Percentiles rank a stretch among this genome's conserved stretches.
Conservation (phyloP, 371 early-diverging fungal genomes). For the Syncephalastrum sp. region DNA sequence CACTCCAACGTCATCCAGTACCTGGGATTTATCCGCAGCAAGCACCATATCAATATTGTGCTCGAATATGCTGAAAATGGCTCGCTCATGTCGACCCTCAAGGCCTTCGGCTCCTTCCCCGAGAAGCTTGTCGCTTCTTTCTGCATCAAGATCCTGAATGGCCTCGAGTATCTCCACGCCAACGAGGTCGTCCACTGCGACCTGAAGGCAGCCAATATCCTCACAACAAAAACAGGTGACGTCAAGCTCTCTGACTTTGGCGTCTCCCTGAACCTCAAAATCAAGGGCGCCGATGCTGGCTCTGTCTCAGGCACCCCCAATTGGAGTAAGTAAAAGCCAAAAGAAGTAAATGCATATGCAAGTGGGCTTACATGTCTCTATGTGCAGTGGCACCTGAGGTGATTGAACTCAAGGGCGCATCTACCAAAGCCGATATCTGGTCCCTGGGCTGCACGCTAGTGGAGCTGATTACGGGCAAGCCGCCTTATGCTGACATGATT, state of each 20-base stretch:
- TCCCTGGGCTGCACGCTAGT: slow-evolving; percentile 87
- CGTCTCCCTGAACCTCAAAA: slow-evolving; percentile 78
- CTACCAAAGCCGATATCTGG: slow-evolving; percentile 90
- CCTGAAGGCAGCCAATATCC: slow-evolving; percentile 93
- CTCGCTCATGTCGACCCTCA: slow-evolving; percentile 81
- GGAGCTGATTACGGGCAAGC: slow-evolving; percentile 86
- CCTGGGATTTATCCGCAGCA: slow-evolving; percentile 74
- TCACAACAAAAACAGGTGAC: slow-evolving; percentile 90
- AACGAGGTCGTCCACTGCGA: slow-evolving; percentile 93
- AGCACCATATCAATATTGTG: slow-evolving; percentile 75
- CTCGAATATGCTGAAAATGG: slow-evolving; percentile 95
- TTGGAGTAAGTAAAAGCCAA: slow-evolving; percentile 70
- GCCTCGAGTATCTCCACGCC: slow-evolving; percentile 88
- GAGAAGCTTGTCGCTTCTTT: slow-evolving; percentile 91
- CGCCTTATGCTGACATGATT: slow-evolving; percentile 79
- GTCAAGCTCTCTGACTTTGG: slow-evolving; percentile 96
- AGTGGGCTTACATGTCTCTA: slow-evolving; percentile 1
- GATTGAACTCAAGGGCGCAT: slow-evolving; percentile 81
- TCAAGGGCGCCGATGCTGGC: slow-evolving; percentile 66
- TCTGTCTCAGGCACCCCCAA: slow-evolving; percentile 94
- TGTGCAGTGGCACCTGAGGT: slow-evolving; percentile 93
- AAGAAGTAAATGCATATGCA: background rate
- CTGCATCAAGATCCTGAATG: slow-evolving; percentile 87
- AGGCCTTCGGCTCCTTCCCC: slow-evolving; percentile 89
- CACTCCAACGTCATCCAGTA: slow-evolving; percentile 88